Conservation (phyloP, 805 yeast genomes). For the Ascoidea tarda region DNA sequence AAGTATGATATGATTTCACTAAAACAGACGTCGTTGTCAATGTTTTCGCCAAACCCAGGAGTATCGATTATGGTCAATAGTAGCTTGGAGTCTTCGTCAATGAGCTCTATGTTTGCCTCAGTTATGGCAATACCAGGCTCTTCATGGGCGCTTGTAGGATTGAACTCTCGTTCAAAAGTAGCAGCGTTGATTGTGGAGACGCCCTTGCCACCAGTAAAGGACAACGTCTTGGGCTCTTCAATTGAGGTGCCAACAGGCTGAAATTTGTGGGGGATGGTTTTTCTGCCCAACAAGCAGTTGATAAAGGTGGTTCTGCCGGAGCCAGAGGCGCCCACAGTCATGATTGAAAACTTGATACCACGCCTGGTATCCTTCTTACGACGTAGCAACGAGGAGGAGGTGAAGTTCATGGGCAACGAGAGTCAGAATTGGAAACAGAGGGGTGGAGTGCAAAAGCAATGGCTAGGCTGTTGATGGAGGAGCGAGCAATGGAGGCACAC, state of each 20-base stretch:
- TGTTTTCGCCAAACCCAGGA: constrained; percentile 49
- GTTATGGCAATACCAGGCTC: constrained; percentile 73
- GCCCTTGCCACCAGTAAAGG: constrained; percentile 26
- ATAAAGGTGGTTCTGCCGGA: constrained; percentile 70
- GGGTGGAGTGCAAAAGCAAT: no score
- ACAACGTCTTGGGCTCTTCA: constrained; percentile 23
- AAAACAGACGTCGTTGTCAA: constrained; percentile 48
- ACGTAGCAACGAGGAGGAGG: constrained; percentile 18
- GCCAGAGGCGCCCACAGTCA: constrained; percentile 63
- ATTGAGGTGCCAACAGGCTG: constrained; percentile 21
- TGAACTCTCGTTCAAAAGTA: constrained; percentile 44
- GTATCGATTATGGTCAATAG: constrained; percentile 42
- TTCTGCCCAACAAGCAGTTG: constrained; percentile 50
- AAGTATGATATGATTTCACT: constrained; percentile 50
- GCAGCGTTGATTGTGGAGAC: constrained; percentile 38
- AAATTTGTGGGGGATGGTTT: constrained; percentile 45
- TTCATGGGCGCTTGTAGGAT: constrained; percentile 40
- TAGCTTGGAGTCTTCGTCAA: constrained; percentile 44
- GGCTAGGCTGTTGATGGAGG: no score
- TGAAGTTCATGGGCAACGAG: constrained; percentile 6
- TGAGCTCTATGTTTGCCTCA: constrained; percentile 43
- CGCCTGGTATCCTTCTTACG: constrained; percentile 56
- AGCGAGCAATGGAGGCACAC: no score
- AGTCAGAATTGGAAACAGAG: no score
- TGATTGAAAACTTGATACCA: constrained; percentile 59